These are phyloP conservation scores for Fusarium paranaense DNA, from an alignment of 2,329 filamentous ascomycete genomes.

Conservation along the genomic window DNA sequence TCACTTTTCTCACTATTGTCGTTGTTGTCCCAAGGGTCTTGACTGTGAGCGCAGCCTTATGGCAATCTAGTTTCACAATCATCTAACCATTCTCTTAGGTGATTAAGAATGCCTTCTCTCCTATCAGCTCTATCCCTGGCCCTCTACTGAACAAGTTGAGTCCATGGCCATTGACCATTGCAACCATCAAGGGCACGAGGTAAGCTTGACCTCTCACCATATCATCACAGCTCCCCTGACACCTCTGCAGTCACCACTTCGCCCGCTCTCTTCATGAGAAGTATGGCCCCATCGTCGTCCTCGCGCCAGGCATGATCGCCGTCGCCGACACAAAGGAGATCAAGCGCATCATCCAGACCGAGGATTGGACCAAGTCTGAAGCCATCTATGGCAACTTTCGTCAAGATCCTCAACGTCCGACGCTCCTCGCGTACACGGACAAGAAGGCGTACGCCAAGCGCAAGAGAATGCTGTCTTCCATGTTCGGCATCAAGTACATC, in stretches of 20 bases:
- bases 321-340: background rate
- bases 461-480: background rate
- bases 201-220: background rate
- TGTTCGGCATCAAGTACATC: background rate
- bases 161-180: background rate
- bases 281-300: background rate
- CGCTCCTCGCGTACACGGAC: background rate
- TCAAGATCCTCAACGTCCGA: background rate
- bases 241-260: background rate
- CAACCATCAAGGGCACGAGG: background rate
- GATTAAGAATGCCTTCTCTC: background rate
- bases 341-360: background rate
- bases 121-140: background rate
- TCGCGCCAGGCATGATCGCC: background rate
- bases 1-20: background rate
- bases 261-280: background rate
- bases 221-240: background rate
- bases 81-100: background rate
- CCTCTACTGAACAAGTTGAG: background rate
- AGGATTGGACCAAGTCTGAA: background rate
- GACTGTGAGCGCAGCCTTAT: background rate
- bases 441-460: background rate
- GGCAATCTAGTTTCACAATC: too few species aligned
- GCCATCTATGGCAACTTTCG: background rate
- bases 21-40: background rate